A percentile compares a stretch with the other conserved stretches of the same genome.
Evolutionary conservation across 164 flowering plant species (phyloP).

Genomic region (Kalanchoe fedtschenkoi): DNA sequence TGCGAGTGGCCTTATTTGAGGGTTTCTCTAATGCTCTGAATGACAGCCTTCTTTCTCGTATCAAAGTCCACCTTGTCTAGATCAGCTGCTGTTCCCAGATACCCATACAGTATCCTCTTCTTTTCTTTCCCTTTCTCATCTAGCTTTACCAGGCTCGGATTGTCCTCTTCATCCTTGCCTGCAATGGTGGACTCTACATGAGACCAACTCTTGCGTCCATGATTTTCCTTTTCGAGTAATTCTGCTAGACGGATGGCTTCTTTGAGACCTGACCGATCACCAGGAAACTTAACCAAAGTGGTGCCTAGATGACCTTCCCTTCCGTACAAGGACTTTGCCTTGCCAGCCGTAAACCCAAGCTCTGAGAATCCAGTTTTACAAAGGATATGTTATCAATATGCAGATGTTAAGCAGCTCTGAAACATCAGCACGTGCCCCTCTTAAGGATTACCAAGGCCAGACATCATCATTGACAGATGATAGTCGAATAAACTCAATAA

Average conservation of each 20-base stretch:
- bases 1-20: background rate
- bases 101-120: conserved; percentile 69
- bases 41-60: conserved; percentile 51
- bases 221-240: conserved; percentile 69
- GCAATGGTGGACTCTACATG: conserved; percentile 31
- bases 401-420: background rate
- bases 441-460: background rate
- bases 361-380: conserved; percentile 34
- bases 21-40: conserved; percentile 59
- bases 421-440: background rate
- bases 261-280: conserved; percentile 52
- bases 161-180: conserved; percentile 64
- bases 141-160: conserved; percentile 61
- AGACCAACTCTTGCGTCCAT: conserved; percentile 69
- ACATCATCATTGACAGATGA: no score
- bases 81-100: conserved; percentile 67
- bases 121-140: conserved; percentile 65
- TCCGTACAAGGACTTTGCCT: conserved; percentile 71
- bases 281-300: conserved; percentile 59
- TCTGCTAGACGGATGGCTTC: conserved; percentile 64
- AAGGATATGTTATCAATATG: background rate
- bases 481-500: background rate
- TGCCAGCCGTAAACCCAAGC: conserved; percentile 70
- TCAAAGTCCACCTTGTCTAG: conserved; percentile 74
- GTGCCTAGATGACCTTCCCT: conserved; percentile 84